These are phyloP conservation scores for Fistulifera pelliculosa DNA, from an alignment of 108 stramenopile genomes.

Conservation along the genomic window DNA sequence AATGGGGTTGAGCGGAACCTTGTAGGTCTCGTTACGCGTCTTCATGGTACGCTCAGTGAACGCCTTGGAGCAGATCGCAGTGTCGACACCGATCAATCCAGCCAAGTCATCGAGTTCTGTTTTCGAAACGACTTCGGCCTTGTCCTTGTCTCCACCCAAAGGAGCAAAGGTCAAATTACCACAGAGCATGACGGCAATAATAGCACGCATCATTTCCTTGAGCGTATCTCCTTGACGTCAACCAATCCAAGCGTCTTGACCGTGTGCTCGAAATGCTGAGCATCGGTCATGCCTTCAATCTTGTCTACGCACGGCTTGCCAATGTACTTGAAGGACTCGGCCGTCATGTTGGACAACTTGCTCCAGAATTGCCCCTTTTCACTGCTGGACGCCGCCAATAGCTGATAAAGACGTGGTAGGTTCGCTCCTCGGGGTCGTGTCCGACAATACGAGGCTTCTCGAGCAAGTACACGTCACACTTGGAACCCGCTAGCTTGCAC, in stretches of 20 bases:
- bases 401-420: constrained; percentile 99
- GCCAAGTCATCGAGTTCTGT: constrained; percentile 61
- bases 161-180: constrained; percentile 79
- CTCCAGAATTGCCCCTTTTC: constrained; percentile 63
- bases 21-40: constrained; percentile 70
- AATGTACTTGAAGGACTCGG: constrained; percentile 60
- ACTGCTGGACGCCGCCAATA: constrained; percentile 65
- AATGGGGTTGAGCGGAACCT: constrained; percentile 59
- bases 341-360: constrained; percentile 47
- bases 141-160: constrained; percentile 50
- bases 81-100: constrained; percentile 59
- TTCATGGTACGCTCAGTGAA: constrained; percentile 79
- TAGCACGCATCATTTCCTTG: constrained; percentile 59
- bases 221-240: constrained; percentile 56
- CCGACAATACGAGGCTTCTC: constrained; percentile 94
- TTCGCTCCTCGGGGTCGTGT: constrained; percentile 87
- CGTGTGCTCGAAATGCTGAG: constrained; percentile 62
- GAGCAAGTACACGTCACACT: constrained; percentile 83
- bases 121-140: constrained; percentile 33
- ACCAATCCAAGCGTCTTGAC: constrained; percentile 51
- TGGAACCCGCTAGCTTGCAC: constrained; percentile 64
- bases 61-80: constrained; percentile 37
- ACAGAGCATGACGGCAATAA: constrained; percentile 73
- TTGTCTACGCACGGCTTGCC: constrained; percentile 28
- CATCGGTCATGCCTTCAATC: constrained; percentile 73